phyloP scores from a whole-genome alignment of 2,329 filamentous ascomycete genomes.

The Paramyrothecium roridum region DNA sequence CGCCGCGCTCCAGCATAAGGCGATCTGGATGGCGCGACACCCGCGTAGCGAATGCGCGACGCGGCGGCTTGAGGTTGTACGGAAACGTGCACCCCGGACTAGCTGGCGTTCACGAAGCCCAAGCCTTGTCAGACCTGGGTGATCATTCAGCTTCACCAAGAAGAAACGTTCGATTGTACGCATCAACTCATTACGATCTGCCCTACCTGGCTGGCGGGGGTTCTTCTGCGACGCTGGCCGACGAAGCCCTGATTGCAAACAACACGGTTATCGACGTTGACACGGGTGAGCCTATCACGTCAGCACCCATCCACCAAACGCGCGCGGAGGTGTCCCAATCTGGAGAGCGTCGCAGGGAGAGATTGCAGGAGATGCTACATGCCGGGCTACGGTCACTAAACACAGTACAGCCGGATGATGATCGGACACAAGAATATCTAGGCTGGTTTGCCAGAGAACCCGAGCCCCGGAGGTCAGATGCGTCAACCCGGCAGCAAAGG shows the following conservation, averaged over 20 bases:
- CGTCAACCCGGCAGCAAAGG: no score
- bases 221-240: neutral
- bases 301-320: neutral
- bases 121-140: neutral
- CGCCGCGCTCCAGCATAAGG: conserved; percentile 37
- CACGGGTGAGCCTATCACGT: neutral
- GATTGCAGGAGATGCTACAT: conserved; percentile 22
- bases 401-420: conserved; percentile 10
- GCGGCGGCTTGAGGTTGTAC: conserved; percentile 23
- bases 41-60: conserved; percentile 20
- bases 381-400: conserved; percentile 13
- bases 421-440: conserved; percentile 5
- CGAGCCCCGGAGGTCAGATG: neutral
- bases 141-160: neutral
- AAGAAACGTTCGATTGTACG: neutral
- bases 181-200: neutral
- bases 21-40: conserved; percentile 28
- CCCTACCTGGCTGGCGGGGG: neutral
- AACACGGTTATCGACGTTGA: neutral
- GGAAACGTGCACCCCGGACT: conserved; percentile 19
- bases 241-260: neutral
- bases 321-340: conserved; percentile 2
- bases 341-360: conserved; percentile 18
- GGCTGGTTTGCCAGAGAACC: conserved; percentile 21
- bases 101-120: neutral